These are phyloP conservation scores for Cordyceps farinosa DNA, from an alignment of 2,329 filamentous ascomycete genomes.

Conservation along the genomic window DNA sequence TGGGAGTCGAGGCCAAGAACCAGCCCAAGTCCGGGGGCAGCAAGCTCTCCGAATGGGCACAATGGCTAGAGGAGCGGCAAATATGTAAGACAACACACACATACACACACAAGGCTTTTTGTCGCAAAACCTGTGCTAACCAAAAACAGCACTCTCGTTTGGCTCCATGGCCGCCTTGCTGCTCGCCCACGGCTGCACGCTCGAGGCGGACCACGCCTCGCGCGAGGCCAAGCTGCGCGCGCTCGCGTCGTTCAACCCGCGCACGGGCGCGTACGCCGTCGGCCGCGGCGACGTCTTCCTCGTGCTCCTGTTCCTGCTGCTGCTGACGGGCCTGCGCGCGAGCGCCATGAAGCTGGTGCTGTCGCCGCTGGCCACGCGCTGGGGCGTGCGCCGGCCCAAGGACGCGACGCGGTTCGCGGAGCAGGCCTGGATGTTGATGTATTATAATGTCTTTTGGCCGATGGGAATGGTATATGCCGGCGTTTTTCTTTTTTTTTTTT, in stretches of 20 bases:
- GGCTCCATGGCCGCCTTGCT: neutral
- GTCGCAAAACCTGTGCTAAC: neutral
- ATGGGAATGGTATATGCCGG: constrained; percentile 65
- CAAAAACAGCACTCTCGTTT: neutral
- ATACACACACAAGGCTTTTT: too few species aligned
- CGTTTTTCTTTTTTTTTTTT: too few species aligned
- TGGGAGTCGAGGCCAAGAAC: neutral
- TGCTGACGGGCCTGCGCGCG: constrained; percentile 83
- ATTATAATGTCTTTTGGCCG: constrained; percentile 77
- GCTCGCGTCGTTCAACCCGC: neutral
- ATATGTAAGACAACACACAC: neutral
- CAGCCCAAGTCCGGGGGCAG: neutral
- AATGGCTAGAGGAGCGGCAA: neutral
- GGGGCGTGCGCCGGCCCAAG: constrained; percentile 73
- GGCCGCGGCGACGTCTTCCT: constrained; percentile 78
- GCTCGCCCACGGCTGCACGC: neutral
- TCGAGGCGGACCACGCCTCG: neutral
- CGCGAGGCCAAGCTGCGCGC: neutral
- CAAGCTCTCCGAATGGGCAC: neutral
- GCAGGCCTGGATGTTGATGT: constrained; percentile 86
- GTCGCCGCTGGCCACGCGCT: constrained; percentile 67
- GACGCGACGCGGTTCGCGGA: constrained; percentile 81
- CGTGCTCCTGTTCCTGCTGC: constrained; percentile 71
- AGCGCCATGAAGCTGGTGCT: constrained; percentile 83
- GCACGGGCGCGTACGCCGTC: constrained; percentile 65